A percentile compares a stretch with the other conserved stretches of the same genome.
These are phyloP conservation scores for Monosporascus ibericus DNA, from an alignment of 2,329 filamentous ascomycete genomes.

Conservation along the genomic window DNA sequence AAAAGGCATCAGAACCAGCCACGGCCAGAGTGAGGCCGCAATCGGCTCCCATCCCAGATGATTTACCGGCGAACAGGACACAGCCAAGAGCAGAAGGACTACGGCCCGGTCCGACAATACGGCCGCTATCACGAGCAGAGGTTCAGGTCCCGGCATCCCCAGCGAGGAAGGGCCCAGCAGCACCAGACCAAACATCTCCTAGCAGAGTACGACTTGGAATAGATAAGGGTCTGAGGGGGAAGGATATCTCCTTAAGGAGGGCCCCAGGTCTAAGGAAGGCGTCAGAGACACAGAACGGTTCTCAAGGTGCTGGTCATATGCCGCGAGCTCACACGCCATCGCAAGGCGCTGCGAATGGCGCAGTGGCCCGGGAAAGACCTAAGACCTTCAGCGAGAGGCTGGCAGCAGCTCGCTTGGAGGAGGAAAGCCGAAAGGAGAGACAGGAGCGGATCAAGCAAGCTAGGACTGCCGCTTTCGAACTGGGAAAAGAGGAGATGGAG, in stretches of 20 bases:
- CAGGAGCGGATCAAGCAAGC: constrained; percentile 46
- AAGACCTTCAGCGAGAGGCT: constrained; percentile 80
- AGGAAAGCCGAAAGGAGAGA: constrained; percentile 43
- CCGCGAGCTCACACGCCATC: constrained; percentile 36
- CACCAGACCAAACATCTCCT: constrained; percentile 62
- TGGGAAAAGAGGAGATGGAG: constrained; percentile 54
- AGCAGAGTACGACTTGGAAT: constrained; percentile 78
- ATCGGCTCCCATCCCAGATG: constrained; percentile 12
- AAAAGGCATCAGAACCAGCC: constrained; percentile 16
- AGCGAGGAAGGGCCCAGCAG: constrained; percentile 52
- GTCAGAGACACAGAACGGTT: constrained; percentile 20
- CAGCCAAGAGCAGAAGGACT: constrained; percentile 13
- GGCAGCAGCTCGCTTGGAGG: constrained; percentile 59
- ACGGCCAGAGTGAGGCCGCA: constrained; percentile 5
- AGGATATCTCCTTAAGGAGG: constrained; percentile 78
- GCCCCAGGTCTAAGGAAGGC: constrained; percentile 46
- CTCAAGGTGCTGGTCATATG: constrained; percentile 34
- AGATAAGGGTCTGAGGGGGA: constrained; percentile 76
- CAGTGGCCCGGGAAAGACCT: constrained; percentile 31
- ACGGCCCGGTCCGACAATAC: constrained; percentile 9
- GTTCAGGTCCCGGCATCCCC: constrained; percentile 74
- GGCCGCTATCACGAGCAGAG: constrained; percentile 26
- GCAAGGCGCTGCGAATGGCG: constrained; percentile 16
- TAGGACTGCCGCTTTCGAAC: constrained; percentile 51
- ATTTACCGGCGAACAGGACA: constrained; percentile 10